Base-by-base conservation (phyloP, 345 rosid species). In the Brassica nigra region DNA sequence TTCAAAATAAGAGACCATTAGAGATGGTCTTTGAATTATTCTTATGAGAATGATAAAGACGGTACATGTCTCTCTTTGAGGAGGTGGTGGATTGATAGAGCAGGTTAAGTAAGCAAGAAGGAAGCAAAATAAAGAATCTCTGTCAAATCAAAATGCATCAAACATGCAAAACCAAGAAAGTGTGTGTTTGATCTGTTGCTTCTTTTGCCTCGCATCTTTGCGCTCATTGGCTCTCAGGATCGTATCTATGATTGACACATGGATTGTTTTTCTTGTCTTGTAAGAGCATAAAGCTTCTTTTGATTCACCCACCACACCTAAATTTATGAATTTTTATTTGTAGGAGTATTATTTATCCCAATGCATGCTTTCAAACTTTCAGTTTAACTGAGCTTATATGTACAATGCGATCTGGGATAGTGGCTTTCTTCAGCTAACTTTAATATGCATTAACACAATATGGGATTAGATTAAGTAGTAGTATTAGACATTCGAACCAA, bases 181-280 rank as follows among this genome's bases (percentile, higher is more conserved):
- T 34, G 66, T 80, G n/a, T 76, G 81, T 57, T 66, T 71, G 75
- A 74, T 68, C 64, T 74, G 83, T 37, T 69, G 54, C 62, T 47
- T 68, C 70, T 74, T 73, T 68, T 74, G 36, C 44, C 8, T 74
- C 75, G 83, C 69, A 74, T 74, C 70, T 80, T 68, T 49, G 75
- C 16, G 54, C 75, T 75, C 67, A 75, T 75, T 80, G 79, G 83
- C 65, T 70, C 62, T 74, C 39, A 62, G 23, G 55, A 75, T 75
- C 72, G 83, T 64, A 69, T 80, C 72, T 42, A 70, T 80, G 83
- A 80, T 70, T 80, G 83, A 80, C 83, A 80, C 79, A 28, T 80
- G 83, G 78, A 69, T 37, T 75, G 18, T 34, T 66, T 47, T 68
- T 76, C 65, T 68, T 73, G 78, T 28, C 62, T 65, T 58, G 20